Evolutionary conservation across 192 early-diverging fungal genomes (phyloP).

Genomic region (Linnemannia schmuckeri): DNA sequence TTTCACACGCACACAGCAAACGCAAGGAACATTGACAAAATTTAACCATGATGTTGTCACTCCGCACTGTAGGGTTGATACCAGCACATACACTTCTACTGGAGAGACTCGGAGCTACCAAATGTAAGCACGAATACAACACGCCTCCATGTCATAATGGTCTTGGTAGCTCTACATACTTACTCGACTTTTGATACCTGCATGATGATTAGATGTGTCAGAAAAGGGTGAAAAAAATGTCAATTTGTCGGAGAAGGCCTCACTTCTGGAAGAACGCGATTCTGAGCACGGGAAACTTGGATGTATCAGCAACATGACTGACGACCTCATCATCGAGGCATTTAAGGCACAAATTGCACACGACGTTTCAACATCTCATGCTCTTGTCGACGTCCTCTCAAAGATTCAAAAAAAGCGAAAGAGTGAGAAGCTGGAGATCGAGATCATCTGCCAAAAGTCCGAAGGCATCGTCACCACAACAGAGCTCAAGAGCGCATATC

Average conservation of each 20-base stretch:
- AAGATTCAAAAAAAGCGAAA: constrained; percentile 51
- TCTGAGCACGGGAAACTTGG: constrained; percentile 13
- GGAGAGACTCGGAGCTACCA: not conserved
- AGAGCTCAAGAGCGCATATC: constrained; percentile 61
- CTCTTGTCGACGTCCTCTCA: constrained; percentile 62
- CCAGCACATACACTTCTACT: constrained; percentile 14
- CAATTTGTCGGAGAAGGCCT: constrained; percentile 8
- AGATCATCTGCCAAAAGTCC: constrained; percentile 66
- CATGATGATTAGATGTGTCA: constrained; percentile 10
- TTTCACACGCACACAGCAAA: not conserved
- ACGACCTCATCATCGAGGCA: constrained; percentile 65
- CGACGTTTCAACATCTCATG: constrained; percentile 41
- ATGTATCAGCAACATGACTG: constrained; percentile 56
- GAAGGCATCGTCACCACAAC: constrained; percentile 63
- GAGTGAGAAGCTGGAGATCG: constrained; percentile 53
- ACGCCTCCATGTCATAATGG: not conserved
- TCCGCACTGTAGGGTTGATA: not conserved
- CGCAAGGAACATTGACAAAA: not conserved
- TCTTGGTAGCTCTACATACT: not conserved
- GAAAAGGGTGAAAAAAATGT: constrained; percentile 6
- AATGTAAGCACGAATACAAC: not conserved
- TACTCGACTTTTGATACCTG: not conserved
- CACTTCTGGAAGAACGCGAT: constrained; percentile 14
- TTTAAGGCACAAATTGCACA: constrained; percentile 64
- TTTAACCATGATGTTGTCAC: not conserved